Conservation (phyloP, 1,284 basidiomycete genomes). For the Puccinia polysora region DNA sequence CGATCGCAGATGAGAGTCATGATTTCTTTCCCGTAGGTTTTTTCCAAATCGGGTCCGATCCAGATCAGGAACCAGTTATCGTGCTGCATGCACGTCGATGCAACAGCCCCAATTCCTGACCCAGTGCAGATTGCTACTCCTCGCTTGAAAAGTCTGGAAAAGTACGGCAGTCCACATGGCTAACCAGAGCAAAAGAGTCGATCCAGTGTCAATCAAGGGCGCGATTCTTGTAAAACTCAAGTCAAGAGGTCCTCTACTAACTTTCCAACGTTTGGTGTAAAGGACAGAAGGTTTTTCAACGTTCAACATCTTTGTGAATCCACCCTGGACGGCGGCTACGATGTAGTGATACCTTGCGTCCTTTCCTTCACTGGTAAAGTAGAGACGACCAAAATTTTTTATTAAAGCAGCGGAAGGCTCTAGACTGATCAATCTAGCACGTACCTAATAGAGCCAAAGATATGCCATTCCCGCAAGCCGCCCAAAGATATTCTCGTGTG, state of each 20-base stretch:
- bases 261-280: slow-evolving; percentile 16
- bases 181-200: slow-evolving; percentile 71
- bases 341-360: slow-evolving; percentile 6
- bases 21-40: slow-evolving; percentile 70
- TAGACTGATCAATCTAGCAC: slow-evolving; percentile 10
- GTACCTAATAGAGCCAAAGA: no score
- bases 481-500: slow-evolving; percentile 15
- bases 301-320: slow-evolving; percentile 2
- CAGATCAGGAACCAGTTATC: slow-evolving; percentile 67
- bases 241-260: background rate
- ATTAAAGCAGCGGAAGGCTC: background rate
- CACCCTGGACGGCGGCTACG: slow-evolving; percentile 5
- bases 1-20: slow-evolving; percentile 65
- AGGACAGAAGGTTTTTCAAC: background rate
- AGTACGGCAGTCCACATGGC: no score
- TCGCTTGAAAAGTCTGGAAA: slow-evolving; percentile 70
- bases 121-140: slow-evolving; percentile 72
- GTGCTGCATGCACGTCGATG: no score
- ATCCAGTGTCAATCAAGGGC: slow-evolving; percentile 59
- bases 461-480: slow-evolving; percentile 11
- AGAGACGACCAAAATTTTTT: slow-evolving; percentile 21
- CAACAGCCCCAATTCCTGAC: no score
- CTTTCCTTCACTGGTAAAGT: slow-evolving; percentile 18
- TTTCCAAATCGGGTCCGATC: slow-evolving; percentile 59
- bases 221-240: background rate